Conservation (phyloP, 1,284 basidiomycete genomes). For the Mycena citricolor region DNA sequence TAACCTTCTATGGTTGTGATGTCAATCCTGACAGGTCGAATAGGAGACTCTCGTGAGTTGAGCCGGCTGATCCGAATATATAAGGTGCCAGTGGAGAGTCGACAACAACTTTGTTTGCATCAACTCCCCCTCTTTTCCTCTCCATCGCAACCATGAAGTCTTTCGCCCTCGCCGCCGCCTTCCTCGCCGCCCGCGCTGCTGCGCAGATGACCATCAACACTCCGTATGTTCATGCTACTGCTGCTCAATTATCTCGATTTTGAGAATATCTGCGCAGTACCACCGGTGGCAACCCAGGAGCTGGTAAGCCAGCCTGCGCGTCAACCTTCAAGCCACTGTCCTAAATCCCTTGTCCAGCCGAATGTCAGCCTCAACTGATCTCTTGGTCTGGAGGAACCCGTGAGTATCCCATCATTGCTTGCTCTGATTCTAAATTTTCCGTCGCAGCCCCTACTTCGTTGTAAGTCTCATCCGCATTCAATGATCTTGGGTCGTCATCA, state of each 20-base stretch:
- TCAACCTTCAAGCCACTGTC: conserved; percentile 13
- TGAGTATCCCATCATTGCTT: conserved; percentile 32
- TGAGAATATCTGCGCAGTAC: conserved; percentile 10
- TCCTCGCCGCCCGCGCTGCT: conserved; percentile 41
- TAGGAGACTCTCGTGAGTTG: neutral
- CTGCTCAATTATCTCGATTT: neutral
- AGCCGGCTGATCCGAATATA: conserved; percentile 22
- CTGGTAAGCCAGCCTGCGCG: conserved; percentile 19
- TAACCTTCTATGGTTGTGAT: no score
- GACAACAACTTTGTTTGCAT: conserved; percentile 29
- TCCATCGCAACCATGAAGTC: conserved; percentile 46
- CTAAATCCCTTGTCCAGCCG: conserved; percentile 40
- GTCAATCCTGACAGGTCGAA: no score
- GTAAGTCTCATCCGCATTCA: conserved; percentile 36
- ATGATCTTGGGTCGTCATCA: conserved; percentile 1
- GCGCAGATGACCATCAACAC: conserved; percentile 56
- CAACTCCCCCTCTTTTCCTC: conserved; percentile 23
- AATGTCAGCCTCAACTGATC: conserved; percentile 52
- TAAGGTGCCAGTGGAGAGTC: conserved; percentile 22
- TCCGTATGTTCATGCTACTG: conserved; percentile 46
- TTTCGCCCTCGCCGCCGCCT: conserved; percentile 37
- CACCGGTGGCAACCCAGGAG: neutral
- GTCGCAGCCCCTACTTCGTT: conserved; percentile 48
- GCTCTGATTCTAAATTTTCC: conserved; percentile 15
- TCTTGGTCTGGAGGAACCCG: conserved; percentile 50